Evolutionary conservation across 164 flowering plant genomes (phyloP), one percentile per base, ranked within the genome.

Genomic region (Magnolia officinalis): DNA sequence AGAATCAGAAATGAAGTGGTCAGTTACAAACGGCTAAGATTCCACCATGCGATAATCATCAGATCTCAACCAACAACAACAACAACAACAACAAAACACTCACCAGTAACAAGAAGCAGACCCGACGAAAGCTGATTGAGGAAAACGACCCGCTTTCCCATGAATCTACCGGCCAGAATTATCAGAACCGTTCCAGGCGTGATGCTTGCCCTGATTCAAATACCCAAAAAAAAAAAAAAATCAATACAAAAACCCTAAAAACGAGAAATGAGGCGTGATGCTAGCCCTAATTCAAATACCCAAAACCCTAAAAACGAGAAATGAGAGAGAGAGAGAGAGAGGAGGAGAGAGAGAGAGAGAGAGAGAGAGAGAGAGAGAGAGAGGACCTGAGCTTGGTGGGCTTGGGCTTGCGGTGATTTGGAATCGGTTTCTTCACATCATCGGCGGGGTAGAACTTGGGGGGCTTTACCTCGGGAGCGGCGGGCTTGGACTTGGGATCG

Each of bases 381-480:
- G 2, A 50, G 50, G 1, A 83, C 79, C 80, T 82, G 65, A 82
- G 84, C 80, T 82, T 82, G 63, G 84, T 80, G 45, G 78, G 81
- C 26, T 74, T 78, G 21, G 19, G 67, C 75, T 90, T 92, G 81
- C 90, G 89, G 81, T 86, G 89, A 86, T 91, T 90, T 31, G 81
- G 70, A 26, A 90, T 81, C 0, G 97, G 97, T 79, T 88, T 90
- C 90, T 89, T 91, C 37, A 93, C 88, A 26, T 92, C 95, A 55
- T 93, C 98, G 20, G 95, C 95, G 8, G 95, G 98, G 76, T 94
- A 94, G 72, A 88, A 92, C 87, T 92, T 94, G 37, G 94, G 87
- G 0, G 89, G 77, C 82, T 90, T 91, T 74, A 72, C 89, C 21
- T 75, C 86, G 1, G 88, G 79, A 8, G 85, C 45, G 0, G 82